A percentile compares a stretch with the other conserved stretches of the same genome.
Evolutionary conservation across 257 asterid genomes (phyloP).

Genomic region (Solanum peruvianum): DNA sequence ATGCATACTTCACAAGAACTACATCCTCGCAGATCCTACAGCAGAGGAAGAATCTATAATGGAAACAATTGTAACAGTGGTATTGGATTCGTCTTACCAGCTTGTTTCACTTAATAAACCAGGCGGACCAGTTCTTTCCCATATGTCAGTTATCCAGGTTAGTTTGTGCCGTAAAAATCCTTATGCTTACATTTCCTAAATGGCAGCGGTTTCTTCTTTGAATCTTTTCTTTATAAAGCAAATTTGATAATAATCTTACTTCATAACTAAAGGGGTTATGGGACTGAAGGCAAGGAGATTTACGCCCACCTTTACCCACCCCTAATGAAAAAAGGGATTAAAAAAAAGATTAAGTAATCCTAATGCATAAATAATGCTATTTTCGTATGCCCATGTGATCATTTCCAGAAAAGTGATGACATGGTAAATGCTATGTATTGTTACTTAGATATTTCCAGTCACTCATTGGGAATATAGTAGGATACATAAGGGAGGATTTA

Average conservation of each 20-base stretch:
- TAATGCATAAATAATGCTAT: background rate
- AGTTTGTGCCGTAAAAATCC: constrained; percentile 2
- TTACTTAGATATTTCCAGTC: background rate
- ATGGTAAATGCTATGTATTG: background rate
- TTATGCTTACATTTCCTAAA: background rate
- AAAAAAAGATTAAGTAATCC: background rate
- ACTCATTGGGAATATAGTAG: background rate
- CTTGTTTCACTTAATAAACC: constrained; percentile 77
- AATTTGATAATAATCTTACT: background rate
- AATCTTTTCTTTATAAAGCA: background rate
- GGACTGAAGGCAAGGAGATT: background rate
- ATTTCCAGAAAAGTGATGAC: background rate
- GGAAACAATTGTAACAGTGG: constrained; percentile 73
- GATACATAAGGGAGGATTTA: background rate
- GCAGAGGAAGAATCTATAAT: constrained; percentile 88
- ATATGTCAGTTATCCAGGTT: constrained; percentile 63
- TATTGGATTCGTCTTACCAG: constrained; percentile 59
- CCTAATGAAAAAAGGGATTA: background rate
- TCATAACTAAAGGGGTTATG: background rate
- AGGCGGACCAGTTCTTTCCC: constrained; percentile 80
- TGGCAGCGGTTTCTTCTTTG: background rate
- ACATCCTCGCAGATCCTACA: constrained; percentile 89
- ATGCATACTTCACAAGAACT: constrained; percentile 75
- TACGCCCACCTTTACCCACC: too few species aligned
- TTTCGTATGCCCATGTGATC: background rate